phyloP scores from a whole-genome alignment of 495 filamentous ascomycete species.

The Polyplosphaeria fusca region DNA sequence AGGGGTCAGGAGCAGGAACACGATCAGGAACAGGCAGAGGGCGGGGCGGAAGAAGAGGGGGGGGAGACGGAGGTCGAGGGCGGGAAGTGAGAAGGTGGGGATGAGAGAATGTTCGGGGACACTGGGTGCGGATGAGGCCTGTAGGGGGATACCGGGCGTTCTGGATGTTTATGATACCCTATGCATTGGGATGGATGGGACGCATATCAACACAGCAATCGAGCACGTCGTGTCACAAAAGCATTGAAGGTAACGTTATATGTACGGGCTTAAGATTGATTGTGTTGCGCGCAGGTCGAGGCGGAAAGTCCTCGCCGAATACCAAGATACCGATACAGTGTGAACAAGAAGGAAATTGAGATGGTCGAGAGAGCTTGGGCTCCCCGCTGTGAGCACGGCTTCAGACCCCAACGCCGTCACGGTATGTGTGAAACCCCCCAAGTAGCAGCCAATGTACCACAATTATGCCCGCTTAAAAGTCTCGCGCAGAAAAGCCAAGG shows the following conservation, averaged over 20 bases:
- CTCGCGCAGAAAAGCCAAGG: constrained; percentile 9
- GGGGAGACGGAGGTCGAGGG: background rate
- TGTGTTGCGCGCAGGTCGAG: constrained; percentile 2
- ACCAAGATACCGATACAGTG: constrained; percentile 26
- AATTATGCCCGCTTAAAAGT: constrained; percentile 12
- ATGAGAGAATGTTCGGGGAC: no score
- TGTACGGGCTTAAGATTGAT: constrained; percentile 17
- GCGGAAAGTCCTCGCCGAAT: background rate
- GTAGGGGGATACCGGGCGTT: no score
- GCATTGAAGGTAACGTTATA: no score
- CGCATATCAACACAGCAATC: no score
- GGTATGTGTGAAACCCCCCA: constrained; percentile 16
- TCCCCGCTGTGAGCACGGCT: background rate
- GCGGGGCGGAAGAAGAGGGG: constrained; percentile 1
- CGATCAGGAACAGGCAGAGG: no score
- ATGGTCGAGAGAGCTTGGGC: background rate
- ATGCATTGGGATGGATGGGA: no score
- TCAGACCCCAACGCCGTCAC: background rate
- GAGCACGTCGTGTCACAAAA: no score
- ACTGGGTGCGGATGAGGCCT: no score
- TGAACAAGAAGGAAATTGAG: constrained; percentile 14
- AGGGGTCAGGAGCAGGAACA: constrained; percentile 24
- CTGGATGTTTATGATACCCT: no score
- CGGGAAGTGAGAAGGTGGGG: background rate
- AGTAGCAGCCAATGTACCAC: background rate